Conservation (phyloP, 495 filamentous ascomycete genomes). For the Patellaria atrata region DNA sequence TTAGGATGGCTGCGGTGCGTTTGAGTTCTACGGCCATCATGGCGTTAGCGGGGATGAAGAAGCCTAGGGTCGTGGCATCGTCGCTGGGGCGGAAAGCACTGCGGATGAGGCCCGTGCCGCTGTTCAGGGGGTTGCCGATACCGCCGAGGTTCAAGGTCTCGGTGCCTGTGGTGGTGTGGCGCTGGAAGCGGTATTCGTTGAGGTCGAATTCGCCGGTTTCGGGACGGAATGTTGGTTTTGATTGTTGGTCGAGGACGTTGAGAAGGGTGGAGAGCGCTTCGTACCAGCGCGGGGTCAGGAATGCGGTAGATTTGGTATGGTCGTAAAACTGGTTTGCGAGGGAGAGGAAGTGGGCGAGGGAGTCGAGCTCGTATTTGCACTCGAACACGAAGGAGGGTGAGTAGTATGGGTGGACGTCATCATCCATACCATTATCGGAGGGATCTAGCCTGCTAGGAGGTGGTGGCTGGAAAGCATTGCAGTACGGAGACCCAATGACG, state of each 20-base stretch:
- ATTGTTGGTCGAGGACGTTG: slow-evolving; percentile 60
- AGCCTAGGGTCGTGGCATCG: slow-evolving; percentile 90
- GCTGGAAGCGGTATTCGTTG: slow-evolving; percentile 79
- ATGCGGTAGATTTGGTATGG: slow-evolving; percentile 60
- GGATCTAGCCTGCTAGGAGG: slow-evolving; percentile 58
- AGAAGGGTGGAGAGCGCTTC: slow-evolving; percentile 62
- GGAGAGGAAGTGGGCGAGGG: slow-evolving; percentile 78
- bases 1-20: slow-evolving; percentile 55
- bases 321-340: slow-evolving; percentile 76
- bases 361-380: slow-evolving; percentile 98
- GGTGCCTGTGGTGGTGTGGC: slow-evolving; percentile 64
- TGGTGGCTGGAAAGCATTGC: slow-evolving; percentile 95
- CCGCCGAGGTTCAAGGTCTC: slow-evolving; percentile 78
- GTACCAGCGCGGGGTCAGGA: slow-evolving; percentile 68
- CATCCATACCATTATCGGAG: slow-evolving; percentile 60
- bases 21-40: slow-evolving; percentile 88
- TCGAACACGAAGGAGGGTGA: slow-evolving; percentile 80
- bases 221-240: slow-evolving; percentile 60
- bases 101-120: slow-evolving; percentile 70
- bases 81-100: slow-evolving; percentile 95
- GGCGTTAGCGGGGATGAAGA: slow-evolving; percentile 92
- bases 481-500: slow-evolving; percentile 89
- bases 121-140: slow-evolving; percentile 78
- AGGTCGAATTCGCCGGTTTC: slow-evolving; percentile 44
- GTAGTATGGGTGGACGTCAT: slow-evolving; percentile 74